A percentile compares a stretch with the other conserved stretches of the same genome.
Conservation (phyloP, 1,139 yeast genomes). For the Maudiozyma humilis region DNA sequence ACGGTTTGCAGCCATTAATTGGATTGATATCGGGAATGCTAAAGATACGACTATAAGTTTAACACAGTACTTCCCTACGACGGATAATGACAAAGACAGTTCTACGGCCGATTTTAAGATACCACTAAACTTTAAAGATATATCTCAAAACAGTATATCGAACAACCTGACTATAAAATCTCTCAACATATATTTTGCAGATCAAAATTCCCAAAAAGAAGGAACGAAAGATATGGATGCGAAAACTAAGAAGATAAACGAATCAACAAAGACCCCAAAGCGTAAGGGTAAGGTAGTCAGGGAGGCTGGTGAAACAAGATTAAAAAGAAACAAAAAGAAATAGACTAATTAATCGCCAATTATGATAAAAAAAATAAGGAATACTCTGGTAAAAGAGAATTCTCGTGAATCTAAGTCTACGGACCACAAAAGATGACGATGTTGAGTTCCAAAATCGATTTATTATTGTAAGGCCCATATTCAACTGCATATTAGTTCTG, state of each 20-base stretch:
- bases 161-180: neutral
- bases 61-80: neutral
- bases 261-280: neutral
- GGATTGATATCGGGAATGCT: constrained; percentile 57
- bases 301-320: constrained; percentile 6
- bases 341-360: neutral
- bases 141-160: constrained; percentile 7
- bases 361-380: neutral
- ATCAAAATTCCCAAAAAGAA: constrained; percentile 1
- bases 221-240: neutral
- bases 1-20: constrained; percentile 70
- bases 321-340: constrained; percentile 1
- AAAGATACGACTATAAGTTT: neutral
- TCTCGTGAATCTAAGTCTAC: no score
- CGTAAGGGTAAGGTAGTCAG: constrained; percentile 4
- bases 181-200: constrained; percentile 7
- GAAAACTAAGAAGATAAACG: no score
- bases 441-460: no score
- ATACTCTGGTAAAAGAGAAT: neutral
- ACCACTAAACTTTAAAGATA: constrained; percentile 10
- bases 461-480: no score
- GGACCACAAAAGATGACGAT: no score
- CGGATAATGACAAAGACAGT: neutral
- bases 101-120: neutral
- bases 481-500: no score